Evolutionary conservation across 257 asterid species (phyloP).

Genomic region (Salvia miltiorrhiza): DNA sequence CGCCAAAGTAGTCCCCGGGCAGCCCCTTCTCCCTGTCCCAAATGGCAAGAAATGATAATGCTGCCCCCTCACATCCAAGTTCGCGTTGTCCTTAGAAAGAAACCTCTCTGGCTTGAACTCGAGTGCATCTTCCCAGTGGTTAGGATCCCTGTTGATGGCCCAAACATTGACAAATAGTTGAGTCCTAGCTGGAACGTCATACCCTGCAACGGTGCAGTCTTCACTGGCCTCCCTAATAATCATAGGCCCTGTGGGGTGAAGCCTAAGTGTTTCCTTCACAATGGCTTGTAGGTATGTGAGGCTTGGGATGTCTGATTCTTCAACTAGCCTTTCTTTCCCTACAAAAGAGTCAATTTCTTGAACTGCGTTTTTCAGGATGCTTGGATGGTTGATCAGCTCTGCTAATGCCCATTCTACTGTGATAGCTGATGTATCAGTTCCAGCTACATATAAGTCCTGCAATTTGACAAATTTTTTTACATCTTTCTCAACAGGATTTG

Average conservation of each 20-base stretch:
- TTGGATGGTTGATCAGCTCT: conserved; percentile 69
- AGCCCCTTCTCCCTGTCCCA: conserved; percentile 70
- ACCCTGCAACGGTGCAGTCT: conserved; percentile 53
- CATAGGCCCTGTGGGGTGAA: conserved; percentile 77
- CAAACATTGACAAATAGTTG: conserved; percentile 58
- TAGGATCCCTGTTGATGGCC: conserved; percentile 65
- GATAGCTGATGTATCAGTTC: conserved; percentile 78
- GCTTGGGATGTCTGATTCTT: conserved; percentile 60
- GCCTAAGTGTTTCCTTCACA: conserved; percentile 70
- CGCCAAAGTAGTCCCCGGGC: conserved; percentile 76
- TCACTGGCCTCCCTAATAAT: conserved; percentile 45
- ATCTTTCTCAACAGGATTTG: neutral
- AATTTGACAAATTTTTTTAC: neutral
- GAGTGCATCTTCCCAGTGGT: conserved; percentile 58
- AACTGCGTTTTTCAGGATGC: conserved; percentile 39
- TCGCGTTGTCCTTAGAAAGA: conserved; percentile 22
- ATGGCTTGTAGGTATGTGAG: conserved; percentile 70
- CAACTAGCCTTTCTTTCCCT: conserved; percentile 38
- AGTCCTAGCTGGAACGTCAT: conserved; percentile 47
- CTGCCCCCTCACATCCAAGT: conserved; percentile 75
- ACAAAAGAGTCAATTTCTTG: conserved; percentile 48
- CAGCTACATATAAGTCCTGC: conserved; percentile 80
- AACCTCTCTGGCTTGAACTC: conserved; percentile 73
- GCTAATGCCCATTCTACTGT: conserved; percentile 81
- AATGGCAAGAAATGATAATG: conserved; percentile 64